These are phyloP conservation scores for Vaccinium myrtillus DNA, from an alignment of 148 eudicot genomes.

Conservation along the genomic window DNA sequence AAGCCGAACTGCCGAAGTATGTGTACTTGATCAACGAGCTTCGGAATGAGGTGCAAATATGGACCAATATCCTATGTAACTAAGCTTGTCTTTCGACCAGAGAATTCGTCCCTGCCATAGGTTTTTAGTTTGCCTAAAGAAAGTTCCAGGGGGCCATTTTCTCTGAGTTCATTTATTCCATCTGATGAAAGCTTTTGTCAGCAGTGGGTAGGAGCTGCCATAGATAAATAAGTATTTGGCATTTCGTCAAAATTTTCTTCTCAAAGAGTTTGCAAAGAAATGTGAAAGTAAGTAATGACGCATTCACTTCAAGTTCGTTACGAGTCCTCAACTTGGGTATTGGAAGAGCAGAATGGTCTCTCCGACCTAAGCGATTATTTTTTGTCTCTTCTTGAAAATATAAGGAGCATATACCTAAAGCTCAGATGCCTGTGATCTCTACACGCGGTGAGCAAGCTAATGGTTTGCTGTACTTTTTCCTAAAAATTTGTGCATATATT, in stretches of 20 bases:
- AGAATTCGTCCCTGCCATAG: conserved; percentile 94
- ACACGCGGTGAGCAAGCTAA: background rate
- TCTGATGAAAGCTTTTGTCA: conserved; percentile 88
- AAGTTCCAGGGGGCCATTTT: conserved; percentile 95
- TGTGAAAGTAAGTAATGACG: conserved; percentile 47
- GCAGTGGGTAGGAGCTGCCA: conserved; percentile 82
- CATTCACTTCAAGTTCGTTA: background rate
- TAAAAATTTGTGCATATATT: background rate
- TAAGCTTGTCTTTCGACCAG: conserved; percentile 90
- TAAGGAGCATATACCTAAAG: background rate
- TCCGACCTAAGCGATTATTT: background rate
- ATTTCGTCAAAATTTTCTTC: conserved; percentile 73
- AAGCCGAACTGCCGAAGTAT: conserved; percentile 96
- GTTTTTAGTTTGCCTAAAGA: conserved; percentile 75
- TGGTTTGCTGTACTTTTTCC: background rate
- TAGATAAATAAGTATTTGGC: conserved; percentile 66
- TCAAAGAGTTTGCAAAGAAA: conserved; percentile 74
- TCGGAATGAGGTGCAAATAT: conserved; percentile 71
- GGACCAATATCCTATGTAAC: conserved; percentile 90
- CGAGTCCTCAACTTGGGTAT: background rate
- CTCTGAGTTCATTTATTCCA: conserved; percentile 82
- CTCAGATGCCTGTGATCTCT: background rate
- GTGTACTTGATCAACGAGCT: conserved; percentile 82
- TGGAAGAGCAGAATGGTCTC: conserved; percentile 4
- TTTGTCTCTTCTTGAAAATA: background rate